Evolutionary conservation across 192 early-diverging fungal genomes (phyloP).

Genomic region (Backusella liffmaniae): DNA sequence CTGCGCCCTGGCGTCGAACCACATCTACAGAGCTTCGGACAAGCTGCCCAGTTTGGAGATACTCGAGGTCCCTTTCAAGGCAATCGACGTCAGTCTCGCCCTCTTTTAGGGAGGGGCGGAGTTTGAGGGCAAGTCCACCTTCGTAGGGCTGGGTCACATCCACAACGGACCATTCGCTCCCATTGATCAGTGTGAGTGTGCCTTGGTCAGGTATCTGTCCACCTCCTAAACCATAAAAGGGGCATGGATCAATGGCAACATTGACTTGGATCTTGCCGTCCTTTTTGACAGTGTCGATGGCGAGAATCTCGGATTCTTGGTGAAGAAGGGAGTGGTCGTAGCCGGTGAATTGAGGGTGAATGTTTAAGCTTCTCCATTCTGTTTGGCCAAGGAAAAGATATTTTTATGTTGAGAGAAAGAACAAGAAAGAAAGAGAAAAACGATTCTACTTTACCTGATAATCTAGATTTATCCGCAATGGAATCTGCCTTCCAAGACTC

Average conservation of each 20-base stretch:
- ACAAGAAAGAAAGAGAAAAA: not conserved
- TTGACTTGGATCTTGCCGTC: slow-evolving; percentile 41
- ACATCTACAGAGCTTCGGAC: slow-evolving; percentile 43
- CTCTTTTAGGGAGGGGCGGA: slow-evolving; percentile 19
- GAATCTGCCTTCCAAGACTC: slow-evolving; percentile 47
- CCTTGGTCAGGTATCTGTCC: slow-evolving; percentile 56
- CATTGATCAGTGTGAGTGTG: slow-evolving; percentile 34
- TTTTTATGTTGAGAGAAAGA: not conserved
- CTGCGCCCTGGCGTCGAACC: slow-evolving; percentile 40
- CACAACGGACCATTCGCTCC: slow-evolving; percentile 40
- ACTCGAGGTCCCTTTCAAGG: slow-evolving; percentile 35
- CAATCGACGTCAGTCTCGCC: not conserved
- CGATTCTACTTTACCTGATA: slow-evolving; percentile 21
- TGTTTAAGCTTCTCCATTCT: slow-evolving; percentile 33
- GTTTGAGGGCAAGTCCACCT: slow-evolving; percentile 42
- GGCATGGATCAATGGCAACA: slow-evolving; percentile 54
- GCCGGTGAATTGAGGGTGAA: slow-evolving; percentile 49
- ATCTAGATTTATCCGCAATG: slow-evolving; percentile 20
- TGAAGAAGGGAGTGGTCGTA: slow-evolving; percentile 44
- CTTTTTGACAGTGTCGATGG: slow-evolving; percentile 30
- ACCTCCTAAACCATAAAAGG: slow-evolving; percentile 61
- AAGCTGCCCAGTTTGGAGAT: slow-evolving; percentile 39
- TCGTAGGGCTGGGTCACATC: slow-evolving; percentile 54
- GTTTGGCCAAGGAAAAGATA: not conserved
- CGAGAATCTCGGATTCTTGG: slow-evolving; percentile 40